These are phyloP conservation scores for Warburgia ugandensis DNA, from an alignment of 164 flowering plant genomes.

Conservation along the genomic window DNA sequence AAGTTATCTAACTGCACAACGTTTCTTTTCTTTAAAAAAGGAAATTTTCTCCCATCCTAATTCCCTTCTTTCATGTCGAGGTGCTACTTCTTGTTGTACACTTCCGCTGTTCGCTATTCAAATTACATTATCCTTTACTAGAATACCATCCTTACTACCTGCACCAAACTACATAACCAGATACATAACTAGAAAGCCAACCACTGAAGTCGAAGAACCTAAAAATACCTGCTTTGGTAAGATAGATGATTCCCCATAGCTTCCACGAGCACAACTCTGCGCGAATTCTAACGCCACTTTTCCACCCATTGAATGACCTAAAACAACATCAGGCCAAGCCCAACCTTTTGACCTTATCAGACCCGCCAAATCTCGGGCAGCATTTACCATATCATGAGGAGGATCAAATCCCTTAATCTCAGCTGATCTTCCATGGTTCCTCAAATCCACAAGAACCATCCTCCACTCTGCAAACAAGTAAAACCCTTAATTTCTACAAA, in stretches of 20 bases:
- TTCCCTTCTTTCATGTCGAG: too few species aligned
- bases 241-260: conserved; percentile 52
- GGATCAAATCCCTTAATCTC: conserved; percentile 48
- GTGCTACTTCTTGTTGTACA: too few species aligned
- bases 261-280: conserved; percentile 60
- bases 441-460: conserved; percentile 83
- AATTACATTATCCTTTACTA: too few species aligned
- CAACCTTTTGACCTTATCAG: conserved; percentile 58
- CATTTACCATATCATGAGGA: conserved; percentile 73
- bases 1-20: too few species aligned
- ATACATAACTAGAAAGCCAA: neutral
- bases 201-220: neutral
- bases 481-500: neutral
- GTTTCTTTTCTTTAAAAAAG: too few species aligned
- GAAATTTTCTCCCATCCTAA: too few species aligned
- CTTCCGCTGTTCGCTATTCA: too few species aligned
- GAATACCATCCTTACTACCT: too few species aligned
- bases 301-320: conserved; percentile 97
- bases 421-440: conserved; percentile 89
- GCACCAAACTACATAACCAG: neutral
- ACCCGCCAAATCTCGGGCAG: conserved; percentile 80
- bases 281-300: conserved; percentile 76
- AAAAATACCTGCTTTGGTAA: conserved; percentile 66
- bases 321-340: conserved; percentile 93
- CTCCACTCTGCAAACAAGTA: conserved; percentile 40